Evolutionary conservation across 768 basidiomycete genomes (phyloP).

Genomic region (Candolleomyces aberdarensis): DNA sequence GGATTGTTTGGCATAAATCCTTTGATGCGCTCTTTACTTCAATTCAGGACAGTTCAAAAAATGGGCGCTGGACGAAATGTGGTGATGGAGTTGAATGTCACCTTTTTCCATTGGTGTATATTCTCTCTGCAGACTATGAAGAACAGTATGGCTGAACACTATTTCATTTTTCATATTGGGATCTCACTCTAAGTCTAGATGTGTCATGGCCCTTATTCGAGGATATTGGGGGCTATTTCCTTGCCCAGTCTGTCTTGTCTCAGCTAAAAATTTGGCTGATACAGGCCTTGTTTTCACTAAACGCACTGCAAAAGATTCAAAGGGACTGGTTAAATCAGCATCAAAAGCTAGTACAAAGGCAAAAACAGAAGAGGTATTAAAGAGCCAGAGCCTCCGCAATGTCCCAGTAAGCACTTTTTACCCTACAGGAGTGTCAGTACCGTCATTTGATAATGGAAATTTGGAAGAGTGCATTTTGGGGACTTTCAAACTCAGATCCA

Average conservation of each 20-base stretch:
- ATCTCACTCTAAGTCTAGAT: slow-evolving; percentile 14
- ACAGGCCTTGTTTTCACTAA: neutral
- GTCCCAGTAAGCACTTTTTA: no score
- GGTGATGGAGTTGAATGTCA: slow-evolving; percentile 19
- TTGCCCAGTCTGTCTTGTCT: slow-evolving; percentile 34
- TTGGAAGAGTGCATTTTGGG: no score
- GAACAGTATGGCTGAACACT: slow-evolving; percentile 31
- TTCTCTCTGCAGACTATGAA: slow-evolving; percentile 38
- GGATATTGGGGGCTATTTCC: slow-evolving; percentile 24
- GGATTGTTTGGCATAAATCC: no score
- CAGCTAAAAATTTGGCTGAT: slow-evolving; percentile 1
- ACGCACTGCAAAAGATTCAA: neutral
- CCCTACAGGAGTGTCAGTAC: no score
- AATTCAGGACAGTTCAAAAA: slow-evolving; percentile 14
- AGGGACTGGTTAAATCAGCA: neutral
- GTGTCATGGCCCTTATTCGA: slow-evolving; percentile 33
- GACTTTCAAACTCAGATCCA: no score
- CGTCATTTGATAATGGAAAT: no score
- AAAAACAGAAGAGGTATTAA: no score
- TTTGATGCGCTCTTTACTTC: slow-evolving; percentile 21
- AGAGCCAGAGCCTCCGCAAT: no score
- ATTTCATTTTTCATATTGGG: neutral
- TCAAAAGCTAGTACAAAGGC: no score
- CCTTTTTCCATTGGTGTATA: slow-evolving; percentile 31
- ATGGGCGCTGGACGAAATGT: slow-evolving; percentile 22